phyloP scores from a whole-genome alignment of 345 rosid genomes.

The Anacardium occidentale region DNA sequence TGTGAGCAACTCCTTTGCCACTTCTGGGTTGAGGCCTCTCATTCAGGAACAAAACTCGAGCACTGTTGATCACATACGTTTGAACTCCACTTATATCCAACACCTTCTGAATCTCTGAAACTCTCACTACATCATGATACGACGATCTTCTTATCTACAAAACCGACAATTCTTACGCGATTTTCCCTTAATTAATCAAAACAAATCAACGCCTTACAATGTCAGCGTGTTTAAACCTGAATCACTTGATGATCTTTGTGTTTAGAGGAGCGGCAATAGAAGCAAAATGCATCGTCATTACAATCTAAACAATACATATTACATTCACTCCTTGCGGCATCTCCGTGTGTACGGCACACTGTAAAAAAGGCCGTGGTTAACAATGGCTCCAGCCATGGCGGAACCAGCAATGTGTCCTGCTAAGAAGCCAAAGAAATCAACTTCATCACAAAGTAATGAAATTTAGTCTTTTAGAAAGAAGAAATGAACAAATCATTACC shows the following conservation, averaged over 20 bases:
- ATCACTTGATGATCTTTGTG: slow-evolving; percentile 79
- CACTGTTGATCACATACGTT: slow-evolving; percentile 89
- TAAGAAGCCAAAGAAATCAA: neutral
- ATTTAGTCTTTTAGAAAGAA: neutral
- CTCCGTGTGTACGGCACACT: slow-evolving; percentile 57
- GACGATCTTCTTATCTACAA: slow-evolving; percentile 80
- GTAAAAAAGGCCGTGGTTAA: slow-evolving; percentile 59
- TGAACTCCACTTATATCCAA: slow-evolving; percentile 82
- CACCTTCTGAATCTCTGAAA: slow-evolving; percentile 66
- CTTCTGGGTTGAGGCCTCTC: slow-evolving; percentile 79
- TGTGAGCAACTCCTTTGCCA: slow-evolving; percentile 52
- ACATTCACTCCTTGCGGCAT: slow-evolving; percentile 70
- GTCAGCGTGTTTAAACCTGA: slow-evolving; percentile 40
- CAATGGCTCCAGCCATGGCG: slow-evolving; percentile 77
- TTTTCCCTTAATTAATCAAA: neutral
- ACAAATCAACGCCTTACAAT: neutral
- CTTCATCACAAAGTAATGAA: neutral
- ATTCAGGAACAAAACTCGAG: slow-evolving; percentile 74
- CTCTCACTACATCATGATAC: slow-evolving; percentile 89
- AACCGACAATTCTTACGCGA: neutral
- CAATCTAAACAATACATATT: slow-evolving; percentile 91
- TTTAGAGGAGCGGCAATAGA: slow-evolving; percentile 74
- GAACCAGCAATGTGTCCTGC: slow-evolving; percentile 57
- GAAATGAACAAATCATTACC: slow-evolving; percentile 17
- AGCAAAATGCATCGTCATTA: slow-evolving; percentile 58